Percentiles rank a stretch among this genome's conserved stretches.
Evolutionary conservation across 169 alveolate genomes (phyloP).

Genomic region (Plasmodium relictum): DNA sequence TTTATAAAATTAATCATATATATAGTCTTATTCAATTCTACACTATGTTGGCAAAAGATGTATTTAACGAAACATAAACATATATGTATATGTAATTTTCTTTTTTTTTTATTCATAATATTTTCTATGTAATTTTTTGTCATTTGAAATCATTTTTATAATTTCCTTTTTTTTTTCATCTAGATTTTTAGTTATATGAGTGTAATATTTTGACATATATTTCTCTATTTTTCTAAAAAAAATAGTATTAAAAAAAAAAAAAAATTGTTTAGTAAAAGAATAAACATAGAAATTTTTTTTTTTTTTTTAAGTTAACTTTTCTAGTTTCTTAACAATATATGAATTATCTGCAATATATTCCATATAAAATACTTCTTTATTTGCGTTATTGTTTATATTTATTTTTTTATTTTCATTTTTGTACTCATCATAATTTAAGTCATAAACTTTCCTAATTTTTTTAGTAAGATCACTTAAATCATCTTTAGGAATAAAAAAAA

Average conservation of each 20-base stretch:
- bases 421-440: background rate
- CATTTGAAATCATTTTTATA: conserved; percentile 65
- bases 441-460: conserved; percentile 32
- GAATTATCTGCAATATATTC: conserved; percentile 31
- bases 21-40: conserved; percentile 60
- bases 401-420: background rate
- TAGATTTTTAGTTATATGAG: conserved; percentile 18
- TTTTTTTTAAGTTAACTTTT: conserved; percentile 17
- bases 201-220: conserved; percentile 26
- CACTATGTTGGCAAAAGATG: conserved; percentile 45
- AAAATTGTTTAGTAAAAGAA: no score
- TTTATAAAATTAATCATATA: conserved; percentile 40
- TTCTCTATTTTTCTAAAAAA: conserved; percentile 55
- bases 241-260: background rate
- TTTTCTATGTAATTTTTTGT: conserved; percentile 33
- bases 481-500: conserved; percentile 2
- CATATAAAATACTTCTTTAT: conserved; percentile 23
- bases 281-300: background rate
- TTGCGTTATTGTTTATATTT: background rate
- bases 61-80: conserved; percentile 30
- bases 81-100: background rate
- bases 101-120: conserved; percentile 32
- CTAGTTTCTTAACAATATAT: conserved; percentile 52
- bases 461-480: conserved; percentile 47
- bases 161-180: conserved; percentile 53